Conservation (phyloP, 202 grass and related monocot species). For the Hordeum pubiflorum region DNA sequence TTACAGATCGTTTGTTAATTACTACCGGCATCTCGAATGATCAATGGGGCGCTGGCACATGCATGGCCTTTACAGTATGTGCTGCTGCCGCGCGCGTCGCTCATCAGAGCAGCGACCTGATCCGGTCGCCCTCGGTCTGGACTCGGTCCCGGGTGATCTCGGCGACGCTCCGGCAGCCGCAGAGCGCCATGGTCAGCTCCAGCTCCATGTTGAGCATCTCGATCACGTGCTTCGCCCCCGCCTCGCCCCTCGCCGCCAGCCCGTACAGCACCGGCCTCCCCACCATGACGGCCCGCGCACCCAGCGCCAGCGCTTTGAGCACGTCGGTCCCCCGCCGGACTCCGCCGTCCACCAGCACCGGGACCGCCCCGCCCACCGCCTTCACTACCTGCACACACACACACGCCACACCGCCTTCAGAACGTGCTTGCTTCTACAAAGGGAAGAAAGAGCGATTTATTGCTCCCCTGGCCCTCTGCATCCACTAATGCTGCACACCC, state of each 20-base stretch:
- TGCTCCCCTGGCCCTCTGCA: no score
- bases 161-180: slow-evolving; percentile 46
- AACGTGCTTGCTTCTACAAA: not conserved
- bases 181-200: slow-evolving; percentile 72
- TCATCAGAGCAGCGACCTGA: slow-evolving; percentile 53
- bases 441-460: not conserved
- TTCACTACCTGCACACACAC: slow-evolving; percentile 50
- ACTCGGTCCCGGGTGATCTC: slow-evolving; percentile 55
- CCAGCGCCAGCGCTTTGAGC: slow-evolving; percentile 81
- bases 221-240: slow-evolving; percentile 57
- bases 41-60: not conserved
- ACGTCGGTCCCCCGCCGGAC: slow-evolving; percentile 81
- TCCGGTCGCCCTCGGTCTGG: slow-evolving; percentile 38
- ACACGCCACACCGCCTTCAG: not conserved
- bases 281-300: slow-evolving; percentile 70
- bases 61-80: not conserved
- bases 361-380: slow-evolving; percentile 57
- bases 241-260: slow-evolving; percentile 64
- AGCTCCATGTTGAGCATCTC: slow-evolving; percentile 78
- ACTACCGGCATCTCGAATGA: not conserved
- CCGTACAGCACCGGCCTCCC: slow-evolving; percentile 68
- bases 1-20: no score
- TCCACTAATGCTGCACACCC: no score
- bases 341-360: slow-evolving; percentile 78
- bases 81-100: not conserved